phyloP scores from a whole-genome alignment of 2,329 filamentous ascomycete genomes.

The Beauveria asiatica region DNA sequence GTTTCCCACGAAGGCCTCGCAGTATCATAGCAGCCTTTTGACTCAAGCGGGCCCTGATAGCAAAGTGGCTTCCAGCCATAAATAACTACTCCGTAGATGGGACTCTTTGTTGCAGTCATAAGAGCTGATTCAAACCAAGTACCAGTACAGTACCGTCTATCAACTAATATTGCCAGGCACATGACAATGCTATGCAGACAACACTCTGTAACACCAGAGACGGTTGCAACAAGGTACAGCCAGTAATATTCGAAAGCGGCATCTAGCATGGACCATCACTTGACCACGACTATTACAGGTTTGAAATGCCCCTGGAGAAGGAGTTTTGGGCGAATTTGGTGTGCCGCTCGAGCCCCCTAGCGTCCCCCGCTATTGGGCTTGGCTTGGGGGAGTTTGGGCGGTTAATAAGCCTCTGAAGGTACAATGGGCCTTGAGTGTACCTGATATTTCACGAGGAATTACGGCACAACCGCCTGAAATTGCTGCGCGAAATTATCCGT shows the following conservation, averaged over 20 bases:
- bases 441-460: background rate
- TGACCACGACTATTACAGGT: background rate
- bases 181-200: background rate
- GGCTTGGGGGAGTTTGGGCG: background rate
- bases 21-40: background rate
- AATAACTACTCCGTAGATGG: too few species aligned
- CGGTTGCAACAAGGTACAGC: background rate
- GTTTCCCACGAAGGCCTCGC: background rate
- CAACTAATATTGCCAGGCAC: background rate
- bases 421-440: background rate
- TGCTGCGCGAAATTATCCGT: too few species aligned
- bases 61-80: background rate
- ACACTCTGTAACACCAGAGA: background rate
- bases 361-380: slow-evolving; percentile 8
- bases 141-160: too few species aligned
- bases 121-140: background rate
- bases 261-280: background rate
- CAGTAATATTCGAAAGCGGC: background rate
- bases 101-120: background rate
- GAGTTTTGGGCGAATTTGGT: background rate
- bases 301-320: background rate
- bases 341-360: slow-evolving; percentile 8
- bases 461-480: too few species aligned
- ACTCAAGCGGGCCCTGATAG: background rate
- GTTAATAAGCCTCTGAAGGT: background rate